Percentiles rank a stretch among this genome's conserved stretches.
Evolutionary conservation across 768 basidiomycete genomes (phyloP).

Genomic region (Pulveroboletus sp.): DNA sequence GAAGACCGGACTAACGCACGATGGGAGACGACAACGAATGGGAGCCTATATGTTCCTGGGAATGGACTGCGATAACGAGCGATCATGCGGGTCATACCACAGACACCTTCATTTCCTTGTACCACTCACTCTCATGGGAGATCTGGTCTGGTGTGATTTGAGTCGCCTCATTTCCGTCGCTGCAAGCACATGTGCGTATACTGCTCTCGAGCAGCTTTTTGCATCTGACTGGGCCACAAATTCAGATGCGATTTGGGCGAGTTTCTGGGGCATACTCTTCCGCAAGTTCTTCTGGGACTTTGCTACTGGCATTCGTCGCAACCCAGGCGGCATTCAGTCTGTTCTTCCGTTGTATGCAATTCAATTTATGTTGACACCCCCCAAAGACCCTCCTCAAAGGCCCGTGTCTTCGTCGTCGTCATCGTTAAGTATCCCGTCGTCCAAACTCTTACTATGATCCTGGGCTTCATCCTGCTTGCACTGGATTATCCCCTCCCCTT

Average conservation of each 20-base stretch:
- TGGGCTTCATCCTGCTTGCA: constrained; percentile 55
- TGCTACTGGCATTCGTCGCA: constrained; percentile 70
- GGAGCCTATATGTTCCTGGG: no score
- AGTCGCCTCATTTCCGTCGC: constrained; percentile 64
- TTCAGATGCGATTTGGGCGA: constrained; percentile 74
- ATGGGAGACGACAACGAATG: no score
- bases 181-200: constrained; percentile 65
- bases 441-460: constrained; percentile 59
- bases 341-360: constrained; percentile 25
- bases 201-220: neutral
- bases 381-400: constrained; percentile 53
- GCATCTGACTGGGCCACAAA: constrained; percentile 7
- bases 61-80: no score
- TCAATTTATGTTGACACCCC: neutral
- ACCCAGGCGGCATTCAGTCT: constrained; percentile 77
- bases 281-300: constrained; percentile 99
- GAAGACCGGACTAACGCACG: no score
- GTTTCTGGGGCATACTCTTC: constrained; percentile 75
- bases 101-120: neutral
- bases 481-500: constrained; percentile 70
- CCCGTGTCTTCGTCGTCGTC: constrained; percentile 60
- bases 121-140: constrained; percentile 52
- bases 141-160: constrained; percentile 78
- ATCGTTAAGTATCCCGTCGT: constrained; percentile 78
- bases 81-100: no score